Evolutionary conservation across 2,329 filamentous ascomycete species (phyloP).

Genomic region (Purpureocillium lavendulum): DNA sequence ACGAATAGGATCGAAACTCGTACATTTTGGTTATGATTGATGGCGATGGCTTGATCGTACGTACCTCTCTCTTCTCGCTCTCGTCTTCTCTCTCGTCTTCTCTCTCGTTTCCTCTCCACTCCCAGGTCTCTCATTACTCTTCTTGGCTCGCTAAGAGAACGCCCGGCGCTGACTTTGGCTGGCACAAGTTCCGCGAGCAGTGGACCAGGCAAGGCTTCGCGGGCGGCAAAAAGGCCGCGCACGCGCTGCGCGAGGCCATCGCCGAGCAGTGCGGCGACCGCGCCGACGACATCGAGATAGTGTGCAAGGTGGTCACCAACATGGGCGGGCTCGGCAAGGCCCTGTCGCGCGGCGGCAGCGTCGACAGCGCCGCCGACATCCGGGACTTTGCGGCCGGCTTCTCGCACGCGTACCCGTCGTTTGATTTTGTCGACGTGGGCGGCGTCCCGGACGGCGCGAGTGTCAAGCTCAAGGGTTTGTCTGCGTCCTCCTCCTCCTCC

Average conservation of each 20-base stretch:
- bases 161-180: background rate
- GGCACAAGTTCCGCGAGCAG: slow-evolving; percentile 45
- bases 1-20: slow-evolving; percentile 48
- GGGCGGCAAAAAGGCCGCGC: slow-evolving; percentile 44
- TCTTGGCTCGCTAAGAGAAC: too few species aligned
- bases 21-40: slow-evolving; percentile 56
- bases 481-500: background rate
- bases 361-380: slow-evolving; percentile 36
- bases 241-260: slow-evolving; percentile 39
- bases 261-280: slow-evolving; percentile 35
- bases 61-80: slow-evolving; percentile 9
- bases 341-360: slow-evolving; percentile 37
- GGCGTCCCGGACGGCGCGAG: slow-evolving; percentile 49
- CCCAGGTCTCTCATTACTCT: too few species aligned
- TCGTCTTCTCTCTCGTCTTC: background rate
- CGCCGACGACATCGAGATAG: slow-evolving; percentile 40
- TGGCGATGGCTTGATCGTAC: slow-evolving; percentile 53
- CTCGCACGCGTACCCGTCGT: slow-evolving; percentile 47
- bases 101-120: too few species aligned
- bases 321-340: slow-evolving; percentile 39
- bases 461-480: slow-evolving; percentile 50
- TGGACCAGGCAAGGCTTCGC: slow-evolving; percentile 46
- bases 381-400: slow-evolving; percentile 52
- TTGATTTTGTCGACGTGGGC: slow-evolving; percentile 58
- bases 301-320: slow-evolving; percentile 50